phyloP scores from a whole-genome alignment of 768 basidiomycete genomes.

The Fistulinella prunicolor region DNA sequence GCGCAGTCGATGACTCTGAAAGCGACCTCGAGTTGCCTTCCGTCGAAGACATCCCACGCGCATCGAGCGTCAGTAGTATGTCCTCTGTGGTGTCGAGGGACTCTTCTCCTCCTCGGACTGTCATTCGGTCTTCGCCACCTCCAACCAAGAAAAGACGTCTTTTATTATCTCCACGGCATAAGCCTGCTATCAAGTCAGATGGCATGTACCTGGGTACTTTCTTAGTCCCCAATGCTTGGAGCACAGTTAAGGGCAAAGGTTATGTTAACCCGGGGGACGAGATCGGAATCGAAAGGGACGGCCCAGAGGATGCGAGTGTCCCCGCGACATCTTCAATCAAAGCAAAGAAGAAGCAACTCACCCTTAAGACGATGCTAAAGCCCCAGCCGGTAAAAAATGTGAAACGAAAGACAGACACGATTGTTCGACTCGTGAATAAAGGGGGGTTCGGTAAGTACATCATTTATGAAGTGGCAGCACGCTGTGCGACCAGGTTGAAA shows the following conservation, averaged over 20 bases:
- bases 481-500: constrained; percentile 23
- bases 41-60: constrained; percentile 33
- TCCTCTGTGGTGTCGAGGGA: constrained; percentile 31
- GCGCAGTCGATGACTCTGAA: constrained; percentile 29
- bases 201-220: constrained; percentile 63
- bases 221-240: constrained; percentile 73
- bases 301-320: constrained; percentile 29
- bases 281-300: constrained; percentile 56
- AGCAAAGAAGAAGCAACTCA: constrained; percentile 63
- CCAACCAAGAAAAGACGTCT: constrained; percentile 55
- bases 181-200: constrained; percentile 19
- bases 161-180: constrained; percentile 26
- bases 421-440: constrained; percentile 64
- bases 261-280: constrained; percentile 66
- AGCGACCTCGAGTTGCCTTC: constrained; percentile 37
- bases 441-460: constrained; percentile 59
- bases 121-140: constrained; percentile 21
- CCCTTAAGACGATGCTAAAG: constrained; percentile 66
- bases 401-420: constrained; percentile 57
- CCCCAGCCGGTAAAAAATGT: constrained; percentile 43
- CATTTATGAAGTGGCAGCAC: not conserved
- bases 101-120: constrained; percentile 26
- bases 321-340: constrained; percentile 26
- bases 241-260: constrained; percentile 69
- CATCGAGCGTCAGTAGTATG: constrained; percentile 40